Percentiles rank a stretch among this genome's conserved stretches.
Conservation (phyloP, 305 asterid species). For the Solanum chacoense region DNA sequence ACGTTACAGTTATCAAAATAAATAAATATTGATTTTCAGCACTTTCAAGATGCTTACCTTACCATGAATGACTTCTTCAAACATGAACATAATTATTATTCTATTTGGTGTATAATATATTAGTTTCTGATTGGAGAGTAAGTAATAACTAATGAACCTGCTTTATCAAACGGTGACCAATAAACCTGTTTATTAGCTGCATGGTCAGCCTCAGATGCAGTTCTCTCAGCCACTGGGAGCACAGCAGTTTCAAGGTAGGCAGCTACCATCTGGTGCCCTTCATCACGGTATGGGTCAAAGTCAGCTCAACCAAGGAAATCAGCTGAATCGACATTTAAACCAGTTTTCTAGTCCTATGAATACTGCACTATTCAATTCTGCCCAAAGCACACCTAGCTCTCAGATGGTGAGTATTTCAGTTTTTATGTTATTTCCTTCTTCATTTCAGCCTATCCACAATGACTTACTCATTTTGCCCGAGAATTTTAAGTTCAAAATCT, state of each 20-base stretch:
- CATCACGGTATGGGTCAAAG: conserved; percentile 59
- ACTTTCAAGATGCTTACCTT: neutral
- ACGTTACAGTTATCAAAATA: neutral
- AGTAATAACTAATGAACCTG: neutral
- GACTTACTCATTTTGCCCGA: neutral
- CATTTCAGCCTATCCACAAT: neutral
- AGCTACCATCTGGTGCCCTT: conserved; percentile 65
- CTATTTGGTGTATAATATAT: neutral
- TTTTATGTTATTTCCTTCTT: neutral
- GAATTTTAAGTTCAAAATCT: neutral
- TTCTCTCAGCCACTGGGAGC: conserved; percentile 72
- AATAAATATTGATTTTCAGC: neutral
- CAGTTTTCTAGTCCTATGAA: conserved; percentile 82
- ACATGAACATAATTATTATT: neutral
- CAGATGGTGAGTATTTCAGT: conserved; percentile 53
- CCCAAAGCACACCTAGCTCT: conserved; percentile 65
- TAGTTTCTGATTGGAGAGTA: neutral
- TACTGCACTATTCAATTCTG: conserved; percentile 79
- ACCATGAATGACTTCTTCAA: neutral
- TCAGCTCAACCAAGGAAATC: conserved; percentile 86
- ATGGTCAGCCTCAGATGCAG: conserved; percentile 83
- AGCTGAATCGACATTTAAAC: conserved; percentile 71
- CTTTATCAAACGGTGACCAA: neutral
- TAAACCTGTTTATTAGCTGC: conserved; percentile 38
- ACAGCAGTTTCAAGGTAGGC: conserved; percentile 81